Conservation (phyloP, 106 monocot genomes). For the Dioscorea zingiberensis region DNA sequence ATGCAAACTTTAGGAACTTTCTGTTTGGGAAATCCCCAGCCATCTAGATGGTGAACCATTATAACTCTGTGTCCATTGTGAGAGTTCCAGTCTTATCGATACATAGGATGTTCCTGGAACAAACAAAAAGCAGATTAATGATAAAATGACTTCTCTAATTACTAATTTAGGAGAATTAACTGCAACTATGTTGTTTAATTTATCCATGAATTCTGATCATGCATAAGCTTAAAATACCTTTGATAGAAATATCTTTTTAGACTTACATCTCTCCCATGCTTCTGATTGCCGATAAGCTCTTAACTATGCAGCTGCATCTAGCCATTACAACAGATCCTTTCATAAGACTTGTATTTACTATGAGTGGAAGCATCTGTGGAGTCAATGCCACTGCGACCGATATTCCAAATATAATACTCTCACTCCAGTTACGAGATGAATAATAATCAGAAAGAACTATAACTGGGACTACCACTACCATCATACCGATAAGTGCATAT, state of each 20-base stretch:
- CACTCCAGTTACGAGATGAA: slow-evolving; percentile 18
- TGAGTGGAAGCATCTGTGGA: slow-evolving; percentile 48
- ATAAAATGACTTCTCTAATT: too few relatives aligned
- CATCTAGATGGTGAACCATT: slow-evolving; percentile 37
- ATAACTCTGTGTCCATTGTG: slow-evolving; percentile 23
- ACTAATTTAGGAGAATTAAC: too few relatives aligned
- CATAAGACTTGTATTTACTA: slow-evolving; percentile 43
- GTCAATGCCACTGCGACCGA: slow-evolving; percentile 38
- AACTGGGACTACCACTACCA: slow-evolving; percentile 19
- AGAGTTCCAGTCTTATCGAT: slow-evolving; percentile 51
- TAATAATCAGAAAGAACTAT: slow-evolving; percentile 24
- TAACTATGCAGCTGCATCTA: slow-evolving; percentile 37
- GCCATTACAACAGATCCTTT: slow-evolving; percentile 45
- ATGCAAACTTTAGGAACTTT: slow-evolving; percentile 30
- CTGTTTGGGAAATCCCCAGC: slow-evolving; percentile 26
- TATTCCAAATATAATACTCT: slow-evolving; percentile 42
- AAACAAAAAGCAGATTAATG: too few relatives aligned
- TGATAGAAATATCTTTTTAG: not conserved
- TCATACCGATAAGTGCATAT: slow-evolving; percentile 30
- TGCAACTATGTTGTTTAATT: too few relatives aligned
- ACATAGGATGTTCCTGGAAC: slow-evolving; percentile 37
- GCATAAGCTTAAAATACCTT: too few relatives aligned
- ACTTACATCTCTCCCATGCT: slow-evolving; percentile 50
- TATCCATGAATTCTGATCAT: too few relatives aligned
- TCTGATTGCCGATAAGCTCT: slow-evolving; percentile 32